A percentile compares a stretch with the other conserved stretches of the same genome.
These are phyloP conservation scores for Polyporus tsugae DNA, from an alignment of 1,284 basidiomycete species.

Conservation along the genomic window DNA sequence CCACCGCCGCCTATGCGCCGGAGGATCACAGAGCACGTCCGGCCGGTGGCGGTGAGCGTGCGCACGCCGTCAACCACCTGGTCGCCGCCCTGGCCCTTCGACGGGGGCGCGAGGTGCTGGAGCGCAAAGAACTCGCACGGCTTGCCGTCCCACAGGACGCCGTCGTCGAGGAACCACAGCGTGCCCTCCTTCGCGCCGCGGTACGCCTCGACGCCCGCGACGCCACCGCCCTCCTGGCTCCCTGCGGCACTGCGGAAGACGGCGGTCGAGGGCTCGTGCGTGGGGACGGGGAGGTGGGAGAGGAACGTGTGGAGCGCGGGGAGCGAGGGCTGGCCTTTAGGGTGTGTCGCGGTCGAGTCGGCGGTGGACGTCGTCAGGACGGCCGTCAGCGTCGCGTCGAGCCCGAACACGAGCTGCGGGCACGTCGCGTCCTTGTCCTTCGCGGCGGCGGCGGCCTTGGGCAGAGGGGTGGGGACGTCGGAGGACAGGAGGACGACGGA, in stretches of 20 bases:
- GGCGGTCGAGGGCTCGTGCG: slow-evolving; percentile 57
- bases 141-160: slow-evolving; percentile 77
- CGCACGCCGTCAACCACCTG: slow-evolving; percentile 59
- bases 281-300: slow-evolving; percentile 51
- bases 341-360: slow-evolving; percentile 36
- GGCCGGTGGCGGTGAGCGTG: slow-evolving; percentile 69
- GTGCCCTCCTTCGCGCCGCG: slow-evolving; percentile 73
- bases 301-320: slow-evolving; percentile 61
- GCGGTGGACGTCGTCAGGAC: slow-evolving; percentile 46
- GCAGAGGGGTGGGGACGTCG: slow-evolving; percentile 49
- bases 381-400: slow-evolving; percentile 61
- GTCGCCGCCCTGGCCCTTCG: slow-evolving; percentile 29
- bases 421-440: slow-evolving; percentile 39
- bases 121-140: slow-evolving; percentile 80
- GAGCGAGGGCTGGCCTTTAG: slow-evolving; percentile 62
- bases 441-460: slow-evolving; percentile 34
- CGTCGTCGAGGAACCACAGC: slow-evolving; percentile 73
- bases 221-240: slow-evolving; percentile 40
- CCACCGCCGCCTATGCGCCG: slow-evolving; percentile 48
- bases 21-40: slow-evolving; percentile 70
- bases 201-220: slow-evolving; percentile 72
- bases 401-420: slow-evolving; percentile 66
- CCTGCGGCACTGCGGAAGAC: slow-evolving; percentile 61
- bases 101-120: slow-evolving; percentile 54
- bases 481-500: slow-evolving; percentile 65